Evolutionary conservation across 495 filamentous ascomycete species (phyloP).

Genomic region (Xylaria sp.): DNA sequence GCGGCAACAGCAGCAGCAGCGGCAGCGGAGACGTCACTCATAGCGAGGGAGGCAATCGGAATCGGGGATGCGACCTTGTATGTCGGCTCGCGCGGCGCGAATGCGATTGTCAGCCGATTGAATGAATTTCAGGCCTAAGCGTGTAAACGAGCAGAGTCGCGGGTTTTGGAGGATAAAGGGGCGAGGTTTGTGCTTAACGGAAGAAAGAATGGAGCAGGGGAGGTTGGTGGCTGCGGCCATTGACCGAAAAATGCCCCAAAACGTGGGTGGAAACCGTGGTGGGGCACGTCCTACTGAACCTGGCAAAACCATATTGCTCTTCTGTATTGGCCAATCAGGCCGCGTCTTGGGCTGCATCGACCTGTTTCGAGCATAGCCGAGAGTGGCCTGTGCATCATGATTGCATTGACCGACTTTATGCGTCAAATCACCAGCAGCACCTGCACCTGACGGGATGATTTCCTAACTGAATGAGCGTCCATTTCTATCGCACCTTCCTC

Average conservation of each 20-base stretch:
- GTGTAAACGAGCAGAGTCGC: constrained; percentile 43
- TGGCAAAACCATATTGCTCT: constrained; percentile 11
- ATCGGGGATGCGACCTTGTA: constrained; percentile 6
- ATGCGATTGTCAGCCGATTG: constrained; percentile 40
- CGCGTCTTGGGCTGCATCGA: neutral
- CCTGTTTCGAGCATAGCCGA: constrained; percentile 32
- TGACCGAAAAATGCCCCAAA: constrained; percentile 28
- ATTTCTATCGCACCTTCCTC: no score
- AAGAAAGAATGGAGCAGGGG: constrained; percentile 40
- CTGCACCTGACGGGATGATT: neutral
- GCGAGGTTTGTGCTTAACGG: constrained; percentile 44
- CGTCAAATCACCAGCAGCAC: constrained; percentile 36
- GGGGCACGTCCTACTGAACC: constrained; percentile 7
- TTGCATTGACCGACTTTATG: constrained; percentile 44
- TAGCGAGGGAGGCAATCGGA: constrained; percentile 7
- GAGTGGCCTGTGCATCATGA: constrained; percentile 37
- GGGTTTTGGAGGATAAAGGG: constrained; percentile 46
- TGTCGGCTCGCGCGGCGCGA: constrained; percentile 15
- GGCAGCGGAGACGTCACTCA: constrained; percentile 39
- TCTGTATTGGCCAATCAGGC: constrained; percentile 9
- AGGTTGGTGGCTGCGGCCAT: constrained; percentile 34
- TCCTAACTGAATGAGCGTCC: neutral
- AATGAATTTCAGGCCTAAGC: constrained; percentile 45
- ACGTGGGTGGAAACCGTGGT: constrained; percentile 10
- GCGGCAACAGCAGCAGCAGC: constrained; percentile 34